Evolutionary conservation across 2,329 filamentous ascomycete species (phyloP).

Genomic region (Eurotiales sp.): DNA sequence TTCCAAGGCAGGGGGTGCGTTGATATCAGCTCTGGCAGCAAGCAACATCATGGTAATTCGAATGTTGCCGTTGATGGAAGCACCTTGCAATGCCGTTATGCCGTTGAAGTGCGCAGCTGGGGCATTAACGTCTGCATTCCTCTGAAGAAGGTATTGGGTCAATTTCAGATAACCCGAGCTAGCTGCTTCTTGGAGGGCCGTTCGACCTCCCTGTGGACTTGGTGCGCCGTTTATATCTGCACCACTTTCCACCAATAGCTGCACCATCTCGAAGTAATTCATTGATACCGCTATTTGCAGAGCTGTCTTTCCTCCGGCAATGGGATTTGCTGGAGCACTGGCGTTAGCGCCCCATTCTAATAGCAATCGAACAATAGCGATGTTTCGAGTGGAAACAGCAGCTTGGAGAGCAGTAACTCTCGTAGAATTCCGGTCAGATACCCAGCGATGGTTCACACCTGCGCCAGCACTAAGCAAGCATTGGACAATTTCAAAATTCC

Average conservation of each 20-base stretch:
- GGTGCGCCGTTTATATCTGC: conserved; percentile 19
- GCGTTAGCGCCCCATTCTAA: conserved; percentile 19
- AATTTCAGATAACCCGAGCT: conserved; percentile 13
- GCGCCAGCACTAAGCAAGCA: conserved; percentile 19
- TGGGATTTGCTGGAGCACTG: conserved; percentile 11
- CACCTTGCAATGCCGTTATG: conserved; percentile 19
- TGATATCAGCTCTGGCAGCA: conserved; percentile 16
- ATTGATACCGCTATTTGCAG: conserved; percentile 17
- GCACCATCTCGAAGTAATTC: conserved; percentile 18
- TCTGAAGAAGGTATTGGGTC: conserved; percentile 11
- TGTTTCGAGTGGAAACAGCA: conserved; percentile 14
- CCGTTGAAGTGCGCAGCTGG: conserved; percentile 7
- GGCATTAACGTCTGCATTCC: conserved; percentile 17
- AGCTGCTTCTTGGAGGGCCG: conserved; percentile 17
- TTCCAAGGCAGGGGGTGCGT: conserved; percentile 13
- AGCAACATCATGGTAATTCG: conserved; percentile 33
- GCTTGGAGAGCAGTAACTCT: conserved; percentile 18
- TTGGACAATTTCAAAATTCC: conserved; percentile 19
- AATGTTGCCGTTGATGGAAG: conserved; percentile 32
- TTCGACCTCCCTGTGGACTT: conserved; percentile 3
- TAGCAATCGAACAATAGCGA: conserved; percentile 19
- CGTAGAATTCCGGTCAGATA: background rate
- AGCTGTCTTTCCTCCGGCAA: conserved; percentile 16
- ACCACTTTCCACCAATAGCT: conserved; percentile 17
- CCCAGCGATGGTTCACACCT: conserved; percentile 16